Evolutionary conservation across 2,329 filamentous ascomycete genomes (phyloP), one percentile per base, ranked within the genome.

Genomic region (Xylaria sp.): DNA sequence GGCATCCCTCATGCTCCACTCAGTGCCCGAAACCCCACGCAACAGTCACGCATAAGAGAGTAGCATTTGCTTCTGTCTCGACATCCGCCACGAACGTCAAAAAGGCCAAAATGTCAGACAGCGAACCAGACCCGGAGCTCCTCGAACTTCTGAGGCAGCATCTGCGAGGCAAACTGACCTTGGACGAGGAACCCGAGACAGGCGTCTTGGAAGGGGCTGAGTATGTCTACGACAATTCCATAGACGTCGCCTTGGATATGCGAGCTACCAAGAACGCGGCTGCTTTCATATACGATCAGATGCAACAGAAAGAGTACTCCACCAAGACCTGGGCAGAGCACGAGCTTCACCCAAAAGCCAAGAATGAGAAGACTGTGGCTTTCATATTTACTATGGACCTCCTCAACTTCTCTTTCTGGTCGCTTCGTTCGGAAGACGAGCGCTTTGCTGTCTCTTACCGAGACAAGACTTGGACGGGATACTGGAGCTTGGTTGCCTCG

Each of bases 301-400:
- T 99, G 92, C 86, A 92, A 75, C 84, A 88, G 75, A 92, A 92
- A 73, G 80, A 83, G 38, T 98, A 96, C 78, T 95, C 92, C 4
- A 92, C 92, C 0, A 86, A 91, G 64, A 90, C 88, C 8, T 99
- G 95, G 95, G 87, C 91, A 14, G 85, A 90, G 71, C 93, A 98
- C 76, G 91, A 95, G 74, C 82, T 99, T 40, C 95, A 99, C 72
- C 95, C 95, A 1, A 91, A 94, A 75, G 72, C 85, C 43, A 92
- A 92, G 73, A 89, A 96, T 73, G 91, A 92, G 72, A 84, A 78
- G 53, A 94, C 92, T 0, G 87, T 96, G 21, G 89, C 92, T 66
- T 98, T 99, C 75, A 94, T 99, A 71, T 98, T 99, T 75, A 92
- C 92, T 19, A 96, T 99, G 92, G 95, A 99, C 75, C 77, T 99